These are phyloP conservation scores for Cladosporium velox DNA, from an alignment of 2,329 filamentous ascomycete genomes.

Conservation along the genomic window DNA sequence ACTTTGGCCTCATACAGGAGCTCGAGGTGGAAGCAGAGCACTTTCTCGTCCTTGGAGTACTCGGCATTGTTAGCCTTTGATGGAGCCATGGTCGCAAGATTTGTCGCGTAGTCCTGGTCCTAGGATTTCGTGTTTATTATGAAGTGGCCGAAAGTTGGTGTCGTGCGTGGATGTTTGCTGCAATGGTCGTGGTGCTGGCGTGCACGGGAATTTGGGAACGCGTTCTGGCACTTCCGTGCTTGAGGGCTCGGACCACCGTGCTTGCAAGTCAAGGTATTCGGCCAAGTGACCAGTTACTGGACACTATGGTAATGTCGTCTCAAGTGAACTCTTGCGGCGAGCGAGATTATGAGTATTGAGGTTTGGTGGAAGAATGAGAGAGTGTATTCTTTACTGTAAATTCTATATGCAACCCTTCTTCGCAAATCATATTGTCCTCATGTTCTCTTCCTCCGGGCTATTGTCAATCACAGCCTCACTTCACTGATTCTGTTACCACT, in stretches of 20 bases:
- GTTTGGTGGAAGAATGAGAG: not conserved
- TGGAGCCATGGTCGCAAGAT: constrained; percentile 57
- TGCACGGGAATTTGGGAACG: constrained; percentile 7
- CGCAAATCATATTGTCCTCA: not conserved
- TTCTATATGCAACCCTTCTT: not conserved
- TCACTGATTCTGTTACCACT: not conserved
- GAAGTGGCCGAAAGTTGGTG: not conserved
- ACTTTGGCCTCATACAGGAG: constrained; percentile 98
- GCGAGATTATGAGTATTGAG: not conserved
- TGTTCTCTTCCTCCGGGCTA: not conserved
- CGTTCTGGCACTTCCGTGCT: constrained; percentile 12
- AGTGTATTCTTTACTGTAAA: not conserved
- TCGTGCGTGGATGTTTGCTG: constrained; percentile 5
- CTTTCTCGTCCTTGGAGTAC: constrained; percentile 79
- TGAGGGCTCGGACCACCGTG: constrained; percentile 5
- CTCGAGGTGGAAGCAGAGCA: constrained; percentile 95
- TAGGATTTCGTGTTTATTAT: not conserved
- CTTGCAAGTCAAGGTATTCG: not conserved
- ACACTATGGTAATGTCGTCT: not conserved
- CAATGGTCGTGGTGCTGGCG: constrained; percentile 4
- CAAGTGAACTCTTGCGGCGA: not conserved
- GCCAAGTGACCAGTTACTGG: not conserved
- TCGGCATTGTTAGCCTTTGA: constrained; percentile 51
- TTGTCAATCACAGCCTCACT: not conserved
- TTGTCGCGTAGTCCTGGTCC: not conserved